Evolutionary conservation across 2,329 filamentous ascomycete species (phyloP), one percentile per base, ranked within the genome.

Genomic region (Pseudodiploospora longispora): DNA sequence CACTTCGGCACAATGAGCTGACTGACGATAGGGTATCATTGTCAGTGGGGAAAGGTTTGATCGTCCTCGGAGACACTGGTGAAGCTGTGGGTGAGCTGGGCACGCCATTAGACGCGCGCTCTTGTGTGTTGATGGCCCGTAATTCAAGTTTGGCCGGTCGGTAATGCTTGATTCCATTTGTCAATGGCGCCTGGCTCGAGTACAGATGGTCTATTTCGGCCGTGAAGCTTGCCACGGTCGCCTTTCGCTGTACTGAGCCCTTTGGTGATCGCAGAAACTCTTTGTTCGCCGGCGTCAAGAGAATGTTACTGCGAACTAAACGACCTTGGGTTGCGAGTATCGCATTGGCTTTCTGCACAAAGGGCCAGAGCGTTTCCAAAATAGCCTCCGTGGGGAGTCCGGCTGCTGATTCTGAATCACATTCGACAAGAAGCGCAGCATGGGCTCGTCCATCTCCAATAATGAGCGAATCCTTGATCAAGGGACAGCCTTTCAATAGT

Each of bases 261-360:
- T 75, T 75, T 1, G 62, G 61, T 2, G 71, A 63, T 10, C 69
- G 61, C 0, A 57, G 50, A 47, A 75, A 69, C 0, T 69, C 68
- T 51, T 68, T 73, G 6, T 63, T 52, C 0, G 61, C 57, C 1
- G 58, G 55, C 0, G 69, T 58, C 3, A 74, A 36, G 1, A 52
- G 48, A n/a, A 74, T 54, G 44, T 70, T 59, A 3, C 65, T 51
- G 1, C 60, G 61, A 2, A 56, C 59, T 32, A 75, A 66, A 28
- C 65, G 69, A 2, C 67, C 69, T 34, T 73, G 67, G 0, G 66
- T 59, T 0, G 68, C 63, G 0, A 64, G 66, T n/a, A 59, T 56
- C 30, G 62, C 58, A 49, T 74, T 74, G 1, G 62, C 68, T 6
- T 56, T 50, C n/a, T 66, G 56, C 2, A 74, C 59, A 4, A 55